Evolutionary conservation across 768 basidiomycete species (phyloP), one percentile per base, ranked within the genome.

Genomic region (Strobilomyces dryophilus): DNA sequence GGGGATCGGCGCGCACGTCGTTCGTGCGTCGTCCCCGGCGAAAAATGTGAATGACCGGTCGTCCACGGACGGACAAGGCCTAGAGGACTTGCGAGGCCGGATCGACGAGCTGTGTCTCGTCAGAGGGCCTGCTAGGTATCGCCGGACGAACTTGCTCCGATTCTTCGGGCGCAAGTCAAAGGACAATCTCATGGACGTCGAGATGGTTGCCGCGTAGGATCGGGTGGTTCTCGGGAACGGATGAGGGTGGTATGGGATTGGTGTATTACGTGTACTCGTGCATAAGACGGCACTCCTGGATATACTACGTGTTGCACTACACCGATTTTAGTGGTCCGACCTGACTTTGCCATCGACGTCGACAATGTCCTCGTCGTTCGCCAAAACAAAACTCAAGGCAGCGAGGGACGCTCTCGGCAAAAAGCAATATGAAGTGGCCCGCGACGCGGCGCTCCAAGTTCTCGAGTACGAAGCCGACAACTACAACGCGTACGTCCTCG

Each of bases 401-500:
- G 87, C 91, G 12, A 81, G 88, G 54, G 91, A 93, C 50, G 78
- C 82, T 4, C 71, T 95, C 20, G 74, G 72, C 12, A 87, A 85
- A 66, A 92, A 92, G 65, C 84, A 95, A 55, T 93, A 81, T 60
- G 66, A 73, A 5, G 71, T 70, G 18, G 93, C 91, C 11, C 81
- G 79, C 54, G 79, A 85, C 57, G 79, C 83, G n/a, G 82, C 86
- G 8, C 66, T 73, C 40, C 78, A 83, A 56, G 83, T 85, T 9
- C 71, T 92, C 17, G 83, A 85, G 35, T 84, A 82, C 57, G 94
- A 97, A 52, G 78, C 85, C 1, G 79, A 82, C 40, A 93, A 92
- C 63, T 95, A 95, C 65, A 84, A 88, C 63, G 94, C 90, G 92
- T 95, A 66, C 63, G 87, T 78, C 43, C 27, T 40, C n/a, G 40